Percentiles rank a stretch among this genome's conserved stretches.
Evolutionary conservation across 1,284 basidiomycete species (phyloP).

Genomic region (Boletellus deceptivus): DNA sequence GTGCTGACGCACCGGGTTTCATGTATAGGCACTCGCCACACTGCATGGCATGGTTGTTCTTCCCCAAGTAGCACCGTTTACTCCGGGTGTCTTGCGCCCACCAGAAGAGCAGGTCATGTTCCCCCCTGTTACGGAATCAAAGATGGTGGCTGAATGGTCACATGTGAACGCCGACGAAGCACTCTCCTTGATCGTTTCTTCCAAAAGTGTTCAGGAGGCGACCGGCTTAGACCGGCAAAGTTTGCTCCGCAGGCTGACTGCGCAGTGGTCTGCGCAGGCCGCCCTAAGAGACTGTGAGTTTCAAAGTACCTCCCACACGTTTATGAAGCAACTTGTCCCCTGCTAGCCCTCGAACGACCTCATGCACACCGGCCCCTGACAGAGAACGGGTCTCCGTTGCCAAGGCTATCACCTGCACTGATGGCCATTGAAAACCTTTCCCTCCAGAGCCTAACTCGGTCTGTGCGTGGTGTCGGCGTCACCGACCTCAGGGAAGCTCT

Average conservation of each 20-base stretch:
- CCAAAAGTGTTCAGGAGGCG: slow-evolving; percentile 55
- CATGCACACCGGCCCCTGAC: slow-evolving; percentile 58
- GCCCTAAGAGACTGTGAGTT: slow-evolving; percentile 74
- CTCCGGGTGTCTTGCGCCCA: slow-evolving; percentile 31
- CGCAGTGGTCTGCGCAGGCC: slow-evolving; percentile 71
- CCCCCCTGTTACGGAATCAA: slow-evolving; percentile 21
- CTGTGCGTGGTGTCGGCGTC: slow-evolving; percentile 77
- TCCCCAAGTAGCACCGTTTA: slow-evolving; percentile 33
- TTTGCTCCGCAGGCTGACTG: slow-evolving; percentile 52
- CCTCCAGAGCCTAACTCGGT: slow-evolving; percentile 73
- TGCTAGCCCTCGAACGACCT: slow-evolving; percentile 57
- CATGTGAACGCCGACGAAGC: slow-evolving; percentile 57
- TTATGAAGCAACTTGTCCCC: slow-evolving; percentile 2
- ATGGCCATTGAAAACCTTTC: slow-evolving; percentile 90
- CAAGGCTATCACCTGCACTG: slow-evolving; percentile 76
- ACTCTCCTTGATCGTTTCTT: slow-evolving; percentile 51
- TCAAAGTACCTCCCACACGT: slow-evolving; percentile 3
- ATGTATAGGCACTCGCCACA: slow-evolving; percentile 38
- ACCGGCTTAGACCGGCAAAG: slow-evolving; percentile 60
- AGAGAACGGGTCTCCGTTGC: slow-evolving; percentile 67
- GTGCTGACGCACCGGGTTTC: slow-evolving; percentile 11
- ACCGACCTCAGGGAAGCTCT: slow-evolving; percentile 83
- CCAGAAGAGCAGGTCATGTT: slow-evolving; percentile 31
- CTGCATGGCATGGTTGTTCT: slow-evolving; percentile 30
- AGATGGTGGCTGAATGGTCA: slow-evolving; percentile 19